Percentiles rank a stretch among this genome's conserved stretches.
These are phyloP conservation scores for Paraphaeosphaeria sporulosa DNA, from an alignment of 2,329 filamentous ascomycete species.

Conservation along the genomic window DNA sequence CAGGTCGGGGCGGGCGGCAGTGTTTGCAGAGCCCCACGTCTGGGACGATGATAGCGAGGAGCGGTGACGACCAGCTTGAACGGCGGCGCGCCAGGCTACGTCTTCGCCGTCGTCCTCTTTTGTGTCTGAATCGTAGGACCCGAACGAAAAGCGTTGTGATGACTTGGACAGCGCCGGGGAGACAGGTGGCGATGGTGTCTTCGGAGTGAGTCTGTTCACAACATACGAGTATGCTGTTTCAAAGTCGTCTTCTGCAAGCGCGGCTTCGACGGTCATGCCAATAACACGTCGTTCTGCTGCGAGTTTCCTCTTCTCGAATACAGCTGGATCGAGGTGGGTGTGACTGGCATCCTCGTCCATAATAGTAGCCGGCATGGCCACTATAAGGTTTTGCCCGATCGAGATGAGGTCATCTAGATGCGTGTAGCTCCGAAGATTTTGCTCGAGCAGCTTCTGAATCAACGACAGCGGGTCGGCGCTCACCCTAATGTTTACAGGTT, in stretches of 20 bases:
- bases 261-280: slow-evolving; percentile 81
- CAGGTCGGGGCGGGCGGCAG: slow-evolving; percentile 62
- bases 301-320: slow-evolving; percentile 42
- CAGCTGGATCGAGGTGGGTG: slow-evolving; percentile 23
- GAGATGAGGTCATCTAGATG: slow-evolving; percentile 75
- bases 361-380: slow-evolving; percentile 43
- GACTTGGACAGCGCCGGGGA: slow-evolving; percentile 33
- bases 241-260: slow-evolving; percentile 79
- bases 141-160: slow-evolving; percentile 35
- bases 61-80: slow-evolving; percentile 79
- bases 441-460: slow-evolving; percentile 75
- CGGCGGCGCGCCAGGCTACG: slow-evolving; percentile 79
- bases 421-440: slow-evolving; percentile 78
- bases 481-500: slow-evolving; percentile 78
- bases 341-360: slow-evolving; percentile 61
- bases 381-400: slow-evolving; percentile 72
- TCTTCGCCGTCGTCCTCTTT: slow-evolving; percentile 59
- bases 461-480: slow-evolving; percentile 78
- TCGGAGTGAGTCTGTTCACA: slow-evolving; percentile 68
- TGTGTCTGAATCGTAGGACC: slow-evolving; percentile 29
- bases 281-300: slow-evolving; percentile 72
- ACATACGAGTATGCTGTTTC: slow-evolving; percentile 88
- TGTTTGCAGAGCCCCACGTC: slow-evolving; percentile 51
- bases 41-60: slow-evolving; percentile 38
- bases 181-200: slow-evolving; percentile 37